Conservation (phyloP, 257 asterid genomes). For the Solanum ahanhuiri region DNA sequence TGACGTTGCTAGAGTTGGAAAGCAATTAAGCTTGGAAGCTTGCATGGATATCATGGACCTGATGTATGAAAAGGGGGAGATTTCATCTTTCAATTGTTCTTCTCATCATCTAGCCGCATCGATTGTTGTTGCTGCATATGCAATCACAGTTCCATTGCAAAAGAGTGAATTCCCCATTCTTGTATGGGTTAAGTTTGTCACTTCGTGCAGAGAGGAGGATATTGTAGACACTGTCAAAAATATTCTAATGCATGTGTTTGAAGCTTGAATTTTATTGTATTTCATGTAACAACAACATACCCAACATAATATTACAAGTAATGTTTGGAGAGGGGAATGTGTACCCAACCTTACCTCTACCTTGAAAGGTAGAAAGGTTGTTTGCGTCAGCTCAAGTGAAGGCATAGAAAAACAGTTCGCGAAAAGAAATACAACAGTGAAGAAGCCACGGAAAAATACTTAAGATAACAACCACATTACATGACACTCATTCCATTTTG, state of each 20-base stretch:
- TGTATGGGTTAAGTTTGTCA: conserved; percentile 64
- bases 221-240: conserved; percentile 16
- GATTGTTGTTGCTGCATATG: conserved; percentile 61
- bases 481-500: neutral
- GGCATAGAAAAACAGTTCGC: neutral
- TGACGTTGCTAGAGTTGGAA: conserved; percentile 53
- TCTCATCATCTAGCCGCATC: conserved; percentile 64
- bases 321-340: neutral
- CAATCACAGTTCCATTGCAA: conserved; percentile 56
- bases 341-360: neutral
- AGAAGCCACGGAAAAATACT: no score
- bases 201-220: conserved; percentile 26
- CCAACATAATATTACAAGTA: neutral
- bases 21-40: conserved; percentile 41
- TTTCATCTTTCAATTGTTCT: conserved; percentile 39
- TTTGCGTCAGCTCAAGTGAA: neutral
- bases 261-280: conserved; percentile 5
- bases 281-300: neutral
- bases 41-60: conserved; percentile 83
- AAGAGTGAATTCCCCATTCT: conserved; percentile 81
- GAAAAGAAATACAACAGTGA: no score
- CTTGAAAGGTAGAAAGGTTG: neutral
- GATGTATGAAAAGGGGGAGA: conserved; percentile 64
- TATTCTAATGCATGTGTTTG: conserved; percentile 27
- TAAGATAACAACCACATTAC: neutral